Conservation (phyloP, 495 filamentous ascomycete genomes). For the Neurospora sp. region DNA sequence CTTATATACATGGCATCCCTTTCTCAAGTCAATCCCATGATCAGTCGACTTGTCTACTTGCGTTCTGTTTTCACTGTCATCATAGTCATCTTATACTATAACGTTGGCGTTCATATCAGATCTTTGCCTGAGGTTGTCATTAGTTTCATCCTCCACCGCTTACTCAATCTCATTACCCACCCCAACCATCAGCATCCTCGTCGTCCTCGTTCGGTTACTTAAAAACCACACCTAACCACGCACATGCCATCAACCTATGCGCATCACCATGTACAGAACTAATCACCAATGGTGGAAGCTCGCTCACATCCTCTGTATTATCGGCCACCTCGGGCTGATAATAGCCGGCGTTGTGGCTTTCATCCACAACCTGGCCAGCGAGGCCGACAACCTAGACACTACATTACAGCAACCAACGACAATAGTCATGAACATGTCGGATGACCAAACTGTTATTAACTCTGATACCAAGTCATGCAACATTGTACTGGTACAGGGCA, state of each 20-base stretch:
- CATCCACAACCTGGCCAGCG: constrained; percentile 8
- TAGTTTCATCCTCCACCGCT: neutral
- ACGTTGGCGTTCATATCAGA: neutral
- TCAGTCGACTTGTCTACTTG: neutral
- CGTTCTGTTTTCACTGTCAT: neutral
- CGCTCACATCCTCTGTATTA: constrained; percentile 15
- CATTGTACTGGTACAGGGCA: neutral
- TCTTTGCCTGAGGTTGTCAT: neutral
- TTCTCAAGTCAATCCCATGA: neutral
- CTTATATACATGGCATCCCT: neutral
- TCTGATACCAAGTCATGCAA: neutral
- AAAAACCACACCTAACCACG: neutral
- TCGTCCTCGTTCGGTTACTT: neutral
- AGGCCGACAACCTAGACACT: neutral
- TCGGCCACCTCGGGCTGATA: constrained; percentile 15
- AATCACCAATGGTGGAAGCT: constrained; percentile 22
- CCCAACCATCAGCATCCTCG: neutral
- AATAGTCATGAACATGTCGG: neutral
- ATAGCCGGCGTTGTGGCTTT: constrained; percentile 10
- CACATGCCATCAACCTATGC: neutral
- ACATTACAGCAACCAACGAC: neutral
- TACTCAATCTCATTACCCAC: neutral
- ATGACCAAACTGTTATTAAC: neutral
- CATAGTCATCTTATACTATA: neutral
- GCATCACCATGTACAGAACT: constrained; percentile 18